Evolutionary conservation across 306 rosid species (phyloP), one percentile per base, ranked within the genome.

Genomic region (Lotus japonicus): DNA sequence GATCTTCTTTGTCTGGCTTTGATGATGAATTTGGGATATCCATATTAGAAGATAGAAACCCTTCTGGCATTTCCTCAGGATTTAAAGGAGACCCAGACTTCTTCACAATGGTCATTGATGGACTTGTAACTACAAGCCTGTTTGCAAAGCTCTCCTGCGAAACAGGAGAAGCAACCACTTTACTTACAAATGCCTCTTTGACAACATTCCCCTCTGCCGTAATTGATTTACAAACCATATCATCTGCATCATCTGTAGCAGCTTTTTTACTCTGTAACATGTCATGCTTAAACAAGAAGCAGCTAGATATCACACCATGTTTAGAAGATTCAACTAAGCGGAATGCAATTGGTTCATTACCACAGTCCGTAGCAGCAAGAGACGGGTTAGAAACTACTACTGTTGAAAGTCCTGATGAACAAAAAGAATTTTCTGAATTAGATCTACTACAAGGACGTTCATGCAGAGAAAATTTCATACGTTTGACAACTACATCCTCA

Each of bases 101-200:
- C 82, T 82, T 85, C 23, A 54, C 71, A 44, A 73, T 72, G 51
- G 81, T 74, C 39, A 53, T 68, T 64, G 82, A 70, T 15, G 90
- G 84, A 77, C 79, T 80, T 23, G 90, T 67, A 69, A 74, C 83
- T 63, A 78, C 81, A 66, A 90, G 85, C 85, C 83, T 82, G 75
- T 86, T 85, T 44, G 86, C 90, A 68, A 84, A 86, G 78, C 97
- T 87, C 81, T 88, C 99, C 77, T 85, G 96, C 73, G 96, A 88
- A 82, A 80, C 89, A 66, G 97, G 95, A 58, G 99, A 88, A 80
- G 90, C 89, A 64, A 78, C 79, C 51, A 66, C 76, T 82, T 84
- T 90, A 62, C 77, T 63, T 53, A 49, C 49, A 77, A 61, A 58
- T 50, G 70, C 68, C 70, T 85, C 88, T 75, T 82, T 85, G 50